A percentile compares a stretch with the other conserved stretches of the same genome.
These are phyloP conservation scores for Beauveria pseudobassiana DNA, from an alignment of 2,329 filamentous ascomycete genomes.

Conservation along the genomic window DNA sequence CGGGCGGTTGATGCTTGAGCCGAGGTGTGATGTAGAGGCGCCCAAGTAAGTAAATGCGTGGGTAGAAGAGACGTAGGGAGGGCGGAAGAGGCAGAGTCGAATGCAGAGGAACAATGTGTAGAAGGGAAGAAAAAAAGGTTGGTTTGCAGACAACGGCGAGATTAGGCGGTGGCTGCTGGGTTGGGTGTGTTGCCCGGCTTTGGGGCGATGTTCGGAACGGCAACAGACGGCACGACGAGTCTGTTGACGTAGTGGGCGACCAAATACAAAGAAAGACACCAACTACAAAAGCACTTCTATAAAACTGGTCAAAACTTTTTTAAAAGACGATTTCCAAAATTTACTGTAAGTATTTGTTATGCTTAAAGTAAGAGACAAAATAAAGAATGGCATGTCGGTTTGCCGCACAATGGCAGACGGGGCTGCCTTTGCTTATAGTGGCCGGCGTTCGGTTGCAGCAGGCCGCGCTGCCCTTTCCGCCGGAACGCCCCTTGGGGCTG, in stretches of 20 bases:
- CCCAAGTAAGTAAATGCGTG: conserved; percentile 4
- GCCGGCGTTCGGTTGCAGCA: conserved; percentile 6
- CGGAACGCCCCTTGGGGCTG: neutral
- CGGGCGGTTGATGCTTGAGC: conserved; percentile 13
- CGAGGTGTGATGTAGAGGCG: neutral
- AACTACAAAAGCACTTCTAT: too few relatives aligned
- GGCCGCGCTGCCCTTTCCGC: neutral
- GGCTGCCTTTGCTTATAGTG: conserved; percentile 6
- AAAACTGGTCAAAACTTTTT: too few relatives aligned
- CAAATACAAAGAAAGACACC: too few relatives aligned
- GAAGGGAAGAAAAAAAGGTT: neutral
- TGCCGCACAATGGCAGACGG: neutral
- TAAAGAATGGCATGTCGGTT: neutral
- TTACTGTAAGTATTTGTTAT: too few relatives aligned
- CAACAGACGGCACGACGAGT: neutral
- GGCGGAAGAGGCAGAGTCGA: neutral
- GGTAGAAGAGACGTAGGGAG: neutral
- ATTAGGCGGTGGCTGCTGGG: conserved; percentile 4
- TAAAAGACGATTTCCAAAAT: too few relatives aligned
- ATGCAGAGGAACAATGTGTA: neutral
- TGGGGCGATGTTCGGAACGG: neutral
- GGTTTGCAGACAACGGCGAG: neutral
- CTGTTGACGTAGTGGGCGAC: too few relatives aligned
- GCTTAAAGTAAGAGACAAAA: too few relatives aligned
- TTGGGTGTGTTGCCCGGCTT: conserved; percentile 2